Evolutionary conservation across 805 yeast species (phyloP).

Genomic region (Myxozyma neglecta): DNA sequence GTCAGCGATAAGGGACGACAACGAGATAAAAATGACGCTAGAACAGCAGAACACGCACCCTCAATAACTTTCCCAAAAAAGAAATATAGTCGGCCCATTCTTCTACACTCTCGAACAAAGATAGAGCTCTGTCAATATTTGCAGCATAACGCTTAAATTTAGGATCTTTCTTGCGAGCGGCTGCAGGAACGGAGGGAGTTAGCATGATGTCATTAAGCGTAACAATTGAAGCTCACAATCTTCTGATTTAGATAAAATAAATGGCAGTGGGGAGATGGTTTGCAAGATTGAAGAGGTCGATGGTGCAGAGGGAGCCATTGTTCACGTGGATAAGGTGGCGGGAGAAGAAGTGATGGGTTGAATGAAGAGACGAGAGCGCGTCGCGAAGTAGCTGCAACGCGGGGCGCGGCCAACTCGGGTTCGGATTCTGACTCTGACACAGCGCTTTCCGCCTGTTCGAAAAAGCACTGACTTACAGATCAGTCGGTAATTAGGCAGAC

Average conservation of each 20-base stretch:
- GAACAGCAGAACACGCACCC: constrained; percentile 50
- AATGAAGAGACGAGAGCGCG: neutral
- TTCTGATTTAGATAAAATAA: constrained; percentile 28
- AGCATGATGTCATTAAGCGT: neutral
- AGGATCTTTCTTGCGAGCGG: constrained; percentile 42
- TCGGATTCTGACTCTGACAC: too few species aligned
- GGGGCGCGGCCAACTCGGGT: too few species aligned
- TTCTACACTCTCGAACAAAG: constrained; percentile 73
- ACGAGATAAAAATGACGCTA: neutral
- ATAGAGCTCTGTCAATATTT: constrained; percentile 71
- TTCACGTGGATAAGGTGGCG: neutral
- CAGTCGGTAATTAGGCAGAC: too few species aligned
- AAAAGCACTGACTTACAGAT: too few species aligned
- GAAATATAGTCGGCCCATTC: constrained; percentile 99
- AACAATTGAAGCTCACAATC: constrained; percentile 16
- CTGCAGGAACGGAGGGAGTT: constrained; percentile 7
- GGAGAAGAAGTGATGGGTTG: neutral
- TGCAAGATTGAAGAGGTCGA: constrained; percentile 29
- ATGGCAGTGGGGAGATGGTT: constrained; percentile 31
- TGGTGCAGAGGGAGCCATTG: constrained; percentile 28
- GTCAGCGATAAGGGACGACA: neutral
- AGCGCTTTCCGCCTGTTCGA: too few species aligned
- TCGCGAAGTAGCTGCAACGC: neutral
- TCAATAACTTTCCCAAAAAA: constrained; percentile 73
- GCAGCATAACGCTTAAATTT: constrained; percentile 67